phyloP scores from a whole-genome alignment of 2,329 filamentous ascomycete species.

The Aureobasidium sp. region DNA sequence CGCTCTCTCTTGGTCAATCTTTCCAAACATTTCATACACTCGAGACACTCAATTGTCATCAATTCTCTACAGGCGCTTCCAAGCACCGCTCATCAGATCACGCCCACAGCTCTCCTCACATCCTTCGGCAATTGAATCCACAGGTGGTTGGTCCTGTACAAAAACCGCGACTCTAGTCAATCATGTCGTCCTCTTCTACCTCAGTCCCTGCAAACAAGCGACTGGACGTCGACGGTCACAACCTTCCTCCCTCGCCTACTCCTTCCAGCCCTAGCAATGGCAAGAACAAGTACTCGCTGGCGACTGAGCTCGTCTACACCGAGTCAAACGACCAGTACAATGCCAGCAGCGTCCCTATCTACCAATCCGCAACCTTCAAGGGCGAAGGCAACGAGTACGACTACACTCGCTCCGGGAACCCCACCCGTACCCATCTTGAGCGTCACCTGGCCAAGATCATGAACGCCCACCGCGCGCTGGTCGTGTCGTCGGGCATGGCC shows the following conservation, averaged over 20 bases:
- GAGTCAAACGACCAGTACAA: constrained; percentile 97
- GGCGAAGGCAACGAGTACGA: constrained; percentile 82
- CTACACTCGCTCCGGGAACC: constrained; percentile 96
- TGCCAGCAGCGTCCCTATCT: constrained; percentile 91
- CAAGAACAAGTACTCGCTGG: constrained; percentile 74
- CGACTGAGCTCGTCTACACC: constrained; percentile 93
- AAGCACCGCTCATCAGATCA: background rate
- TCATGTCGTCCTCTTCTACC: constrained; percentile 13
- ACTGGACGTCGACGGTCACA: constrained; percentile 74
- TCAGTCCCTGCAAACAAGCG: constrained; percentile 29
- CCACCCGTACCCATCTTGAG: constrained; percentile 91
- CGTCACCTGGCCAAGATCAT: constrained; percentile 98
- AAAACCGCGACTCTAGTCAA: constrained; percentile 7
- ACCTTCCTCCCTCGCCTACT: constrained; percentile 83
- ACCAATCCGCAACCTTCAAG: constrained; percentile 97
- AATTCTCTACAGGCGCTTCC: background rate
- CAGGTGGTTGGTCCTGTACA: constrained; percentile 14
- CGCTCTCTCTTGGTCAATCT: no score
- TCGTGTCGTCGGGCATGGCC: constrained; percentile 95
- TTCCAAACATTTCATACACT: background rate
- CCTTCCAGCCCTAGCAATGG: constrained; percentile 84
- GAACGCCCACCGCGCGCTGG: constrained; percentile 83
- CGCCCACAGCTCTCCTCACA: background rate
- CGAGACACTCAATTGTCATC: background rate
- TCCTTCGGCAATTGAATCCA: background rate